phyloP scores from a whole-genome alignment of 2,329 filamentous ascomycete species.

The Hyphodiscus sp. region DNA sequence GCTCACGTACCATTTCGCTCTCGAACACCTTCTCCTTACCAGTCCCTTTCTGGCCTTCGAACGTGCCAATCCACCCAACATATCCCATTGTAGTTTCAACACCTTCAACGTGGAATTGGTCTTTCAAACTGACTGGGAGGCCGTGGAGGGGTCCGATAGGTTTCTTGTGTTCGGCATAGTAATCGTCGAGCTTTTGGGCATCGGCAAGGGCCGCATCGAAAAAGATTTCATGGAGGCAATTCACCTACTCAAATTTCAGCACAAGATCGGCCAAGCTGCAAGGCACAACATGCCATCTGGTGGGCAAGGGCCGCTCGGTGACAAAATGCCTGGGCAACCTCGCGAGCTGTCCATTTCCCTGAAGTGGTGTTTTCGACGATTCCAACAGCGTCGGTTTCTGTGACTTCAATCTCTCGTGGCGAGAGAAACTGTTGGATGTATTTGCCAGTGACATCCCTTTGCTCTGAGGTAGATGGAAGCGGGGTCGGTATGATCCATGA shows the following conservation, averaged over 20 bases:
- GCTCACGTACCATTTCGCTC: slow-evolving; percentile 38
- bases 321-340: slow-evolving; percentile 46
- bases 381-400: slow-evolving; percentile 50
- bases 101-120: slow-evolving; percentile 31
- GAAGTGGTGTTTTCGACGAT: slow-evolving; percentile 48
- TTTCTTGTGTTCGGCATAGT: slow-evolving; percentile 35
- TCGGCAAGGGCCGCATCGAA: slow-evolving; percentile 45
- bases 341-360: slow-evolving; percentile 50
- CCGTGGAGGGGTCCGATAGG: slow-evolving; percentile 35
- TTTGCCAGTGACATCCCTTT: slow-evolving; percentile 48
- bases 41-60: slow-evolving; percentile 46
- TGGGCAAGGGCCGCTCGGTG: slow-evolving; percentile 48
- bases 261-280: neutral
- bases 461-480: slow-evolving; percentile 42
- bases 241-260: slow-evolving; percentile 41
- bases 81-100: slow-evolving; percentile 48
- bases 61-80: slow-evolving; percentile 56
- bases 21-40: slow-evolving; percentile 45
- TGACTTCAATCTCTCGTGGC: slow-evolving; percentile 50
- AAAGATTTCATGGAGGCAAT: slow-evolving; percentile 52
- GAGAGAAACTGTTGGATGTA: slow-evolving; percentile 51
- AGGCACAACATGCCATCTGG: slow-evolving; percentile 43
- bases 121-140: slow-evolving; percentile 36
- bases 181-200: slow-evolving; percentile 46
- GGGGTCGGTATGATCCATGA: slow-evolving; percentile 45